A percentile compares a stretch with the other conserved stretches of the same genome.
phyloP scores from a whole-genome alignment of 208 protist genomes.

The Trypanosoma melophagium region DNA sequence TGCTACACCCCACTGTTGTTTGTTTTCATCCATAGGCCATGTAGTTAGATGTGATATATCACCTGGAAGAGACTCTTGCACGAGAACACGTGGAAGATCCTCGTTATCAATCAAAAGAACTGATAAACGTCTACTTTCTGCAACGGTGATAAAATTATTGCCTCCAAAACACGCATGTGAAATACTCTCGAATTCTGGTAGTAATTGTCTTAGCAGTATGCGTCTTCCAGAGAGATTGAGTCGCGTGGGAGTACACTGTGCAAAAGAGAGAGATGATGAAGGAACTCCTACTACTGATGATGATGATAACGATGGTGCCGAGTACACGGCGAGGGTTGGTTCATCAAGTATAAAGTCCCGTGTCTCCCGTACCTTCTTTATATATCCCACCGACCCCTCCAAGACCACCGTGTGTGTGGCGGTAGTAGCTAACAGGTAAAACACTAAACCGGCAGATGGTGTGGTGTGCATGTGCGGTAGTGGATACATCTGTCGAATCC shows the following conservation, averaged over 20 bases:
- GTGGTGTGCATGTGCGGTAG: slow-evolving; percentile 13
- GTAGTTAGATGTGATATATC: slow-evolving; percentile 28
- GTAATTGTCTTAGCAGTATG: not conserved
- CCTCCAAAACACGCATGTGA: slow-evolving; percentile 26
- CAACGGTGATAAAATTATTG: slow-evolving; percentile 19
- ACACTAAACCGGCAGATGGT: not conserved
- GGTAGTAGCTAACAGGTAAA: slow-evolving; percentile 22
- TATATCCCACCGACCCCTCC: not conserved
- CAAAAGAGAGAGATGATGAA: slow-evolving; percentile 4
- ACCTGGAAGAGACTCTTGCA: slow-evolving; percentile 6
- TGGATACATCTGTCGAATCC: slow-evolving; percentile 25
- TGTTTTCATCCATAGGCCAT: not conserved
- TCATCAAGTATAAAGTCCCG: slow-evolving; percentile 20
- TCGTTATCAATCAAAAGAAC: slow-evolving; percentile 1
- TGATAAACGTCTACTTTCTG: not conserved
- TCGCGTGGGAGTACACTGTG: slow-evolving; percentile 20
- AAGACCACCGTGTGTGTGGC: slow-evolving; percentile 7
- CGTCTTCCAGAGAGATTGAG: slow-evolving; percentile 13
- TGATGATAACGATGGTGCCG: not conserved
- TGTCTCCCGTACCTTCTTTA: slow-evolving; percentile 5
- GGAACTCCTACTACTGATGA: not conserved
- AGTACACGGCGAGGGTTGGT: slow-evolving; percentile 24
- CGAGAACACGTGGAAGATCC: not conserved
- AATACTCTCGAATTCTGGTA: slow-evolving; percentile 9
- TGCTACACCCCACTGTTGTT: slow-evolving; percentile 16